Percentiles rank a stretch among this genome's conserved stretches.
phyloP scores from a whole-genome alignment of 331 rosid species.

The Pyrus hybrid region DNA sequence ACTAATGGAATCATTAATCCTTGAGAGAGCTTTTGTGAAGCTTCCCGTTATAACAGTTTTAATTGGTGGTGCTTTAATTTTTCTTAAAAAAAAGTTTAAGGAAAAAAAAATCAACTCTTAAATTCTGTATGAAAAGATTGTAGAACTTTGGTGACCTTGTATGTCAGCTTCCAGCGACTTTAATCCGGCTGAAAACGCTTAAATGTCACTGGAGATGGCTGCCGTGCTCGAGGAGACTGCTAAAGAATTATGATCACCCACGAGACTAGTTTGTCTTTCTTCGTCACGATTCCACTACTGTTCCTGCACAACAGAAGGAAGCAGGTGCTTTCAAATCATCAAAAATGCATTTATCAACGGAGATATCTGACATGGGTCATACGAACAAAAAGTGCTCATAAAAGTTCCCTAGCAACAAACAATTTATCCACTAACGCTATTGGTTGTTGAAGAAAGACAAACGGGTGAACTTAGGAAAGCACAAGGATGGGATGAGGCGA shows the following conservation, averaged over 20 bases:
- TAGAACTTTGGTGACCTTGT: neutral
- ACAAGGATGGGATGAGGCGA: neutral
- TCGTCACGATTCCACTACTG: constrained; percentile 42
- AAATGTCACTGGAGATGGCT: constrained; percentile 54
- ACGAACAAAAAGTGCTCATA: neutral
- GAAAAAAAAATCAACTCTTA: neutral
- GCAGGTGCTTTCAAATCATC: neutral
- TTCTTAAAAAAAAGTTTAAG: neutral
- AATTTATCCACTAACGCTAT: too few species aligned
- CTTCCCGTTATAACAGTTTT: neutral
- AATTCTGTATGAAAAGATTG: neutral
- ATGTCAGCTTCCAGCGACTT: constrained; percentile 23
- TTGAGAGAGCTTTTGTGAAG: neutral
- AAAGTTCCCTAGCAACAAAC: too few species aligned
- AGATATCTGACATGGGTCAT: too few species aligned
- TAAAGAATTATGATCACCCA: constrained; percentile 48
- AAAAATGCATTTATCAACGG: neutral
- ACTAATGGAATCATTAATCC: neutral
- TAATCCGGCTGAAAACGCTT: constrained; percentile 25
- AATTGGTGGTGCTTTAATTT: neutral
- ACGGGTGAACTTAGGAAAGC: neutral
- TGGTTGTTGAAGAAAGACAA: too few species aligned
- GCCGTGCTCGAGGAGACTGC: constrained; percentile 48
- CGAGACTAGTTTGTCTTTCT: constrained; percentile 36
- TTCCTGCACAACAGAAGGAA: constrained; percentile 29